Evolutionary conservation across 2,329 filamentous ascomycete genomes (phyloP).

Genomic region (Cercospora sojina): DNA sequence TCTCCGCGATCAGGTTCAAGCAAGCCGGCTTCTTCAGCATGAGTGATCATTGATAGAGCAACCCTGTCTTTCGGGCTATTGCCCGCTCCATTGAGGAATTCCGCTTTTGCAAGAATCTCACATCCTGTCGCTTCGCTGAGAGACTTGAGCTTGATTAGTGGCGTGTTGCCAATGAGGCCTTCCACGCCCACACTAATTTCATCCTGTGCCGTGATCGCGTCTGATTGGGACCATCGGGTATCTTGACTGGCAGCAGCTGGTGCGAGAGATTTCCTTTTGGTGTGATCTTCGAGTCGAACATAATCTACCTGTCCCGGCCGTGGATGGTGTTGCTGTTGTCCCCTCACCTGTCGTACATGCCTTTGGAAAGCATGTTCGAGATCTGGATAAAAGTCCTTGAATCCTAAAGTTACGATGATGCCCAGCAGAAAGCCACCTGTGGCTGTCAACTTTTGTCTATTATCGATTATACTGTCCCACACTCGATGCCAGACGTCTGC

Average conservation of each 20-base stretch:
- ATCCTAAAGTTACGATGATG: slow-evolving; percentile 69
- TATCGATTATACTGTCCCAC: slow-evolving; percentile 36
- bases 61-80: slow-evolving; percentile 94
- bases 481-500: slow-evolving; percentile 29
- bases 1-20: slow-evolving; percentile 79
- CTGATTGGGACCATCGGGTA: slow-evolving; percentile 11
- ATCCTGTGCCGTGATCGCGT: slow-evolving; percentile 8
- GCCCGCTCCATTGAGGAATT: slow-evolving; percentile 93
- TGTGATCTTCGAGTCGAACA: slow-evolving; percentile 36
- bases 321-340: slow-evolving; percentile 28
- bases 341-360: slow-evolving; percentile 31
- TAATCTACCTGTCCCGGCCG: slow-evolving; percentile 33
- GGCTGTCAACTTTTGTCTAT: slow-evolving; percentile 37
- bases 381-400: slow-evolving; percentile 78
- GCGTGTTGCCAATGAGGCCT: slow-evolving; percentile 52
- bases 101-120: slow-evolving; percentile 87
- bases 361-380: slow-evolving; percentile 64
- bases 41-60: slow-evolving; percentile 81
- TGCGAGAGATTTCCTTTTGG: slow-evolving; percentile 18
- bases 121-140: slow-evolving; percentile 78
- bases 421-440: slow-evolving; percentile 66
- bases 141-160: slow-evolving; percentile 10
- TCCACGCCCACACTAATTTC: slow-evolving; percentile 76
- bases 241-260: slow-evolving; percentile 15
- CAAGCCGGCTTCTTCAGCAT: slow-evolving; percentile 74